Percentiles rank a stretch among this genome's conserved stretches.
phyloP scores from a whole-genome alignment of 495 filamentous ascomycete species.

The Penicillium chermesinum region DNA sequence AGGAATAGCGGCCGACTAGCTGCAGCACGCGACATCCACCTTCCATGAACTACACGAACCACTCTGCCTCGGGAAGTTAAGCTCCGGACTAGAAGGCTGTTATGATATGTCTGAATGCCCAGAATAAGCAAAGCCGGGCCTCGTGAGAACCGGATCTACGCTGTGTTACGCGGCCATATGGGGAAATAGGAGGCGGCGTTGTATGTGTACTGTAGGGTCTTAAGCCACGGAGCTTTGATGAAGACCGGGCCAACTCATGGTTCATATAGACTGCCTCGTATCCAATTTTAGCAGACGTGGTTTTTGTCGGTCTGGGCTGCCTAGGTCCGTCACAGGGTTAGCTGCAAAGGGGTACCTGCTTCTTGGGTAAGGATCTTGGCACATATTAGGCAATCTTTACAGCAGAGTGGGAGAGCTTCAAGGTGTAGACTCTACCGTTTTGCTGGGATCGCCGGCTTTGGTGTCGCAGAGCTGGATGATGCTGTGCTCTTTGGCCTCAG shows the following conservation, averaged over 20 bases:
- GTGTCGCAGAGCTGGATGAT: not conserved
- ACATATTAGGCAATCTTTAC: too few species aligned
- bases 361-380: not conserved
- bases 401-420: too few species aligned
- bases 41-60: conserved; percentile 1
- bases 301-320: too few species aligned
- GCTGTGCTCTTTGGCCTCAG: not conserved
- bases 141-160: conserved; percentile 1
- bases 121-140: conserved; percentile 1
- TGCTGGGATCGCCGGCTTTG: not conserved
- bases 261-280: too few species aligned
- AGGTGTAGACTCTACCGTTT: not conserved
- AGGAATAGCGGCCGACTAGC: conserved; percentile 11
- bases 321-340: not conserved
- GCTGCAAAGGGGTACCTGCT: conserved; percentile 16
- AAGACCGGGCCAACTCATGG: too few species aligned
- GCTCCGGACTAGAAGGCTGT: not conserved
- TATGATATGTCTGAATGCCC: not conserved
- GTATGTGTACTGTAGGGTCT: not conserved
- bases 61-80: not conserved
- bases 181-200: not conserved
- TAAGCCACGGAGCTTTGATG: not conserved
- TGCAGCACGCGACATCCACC: not conserved
- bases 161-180: conserved; percentile 3
- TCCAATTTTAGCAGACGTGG: too few species aligned